Conservation (phyloP, 2,329 filamentous ascomycete species). For the Monilinia fructigena region DNA sequence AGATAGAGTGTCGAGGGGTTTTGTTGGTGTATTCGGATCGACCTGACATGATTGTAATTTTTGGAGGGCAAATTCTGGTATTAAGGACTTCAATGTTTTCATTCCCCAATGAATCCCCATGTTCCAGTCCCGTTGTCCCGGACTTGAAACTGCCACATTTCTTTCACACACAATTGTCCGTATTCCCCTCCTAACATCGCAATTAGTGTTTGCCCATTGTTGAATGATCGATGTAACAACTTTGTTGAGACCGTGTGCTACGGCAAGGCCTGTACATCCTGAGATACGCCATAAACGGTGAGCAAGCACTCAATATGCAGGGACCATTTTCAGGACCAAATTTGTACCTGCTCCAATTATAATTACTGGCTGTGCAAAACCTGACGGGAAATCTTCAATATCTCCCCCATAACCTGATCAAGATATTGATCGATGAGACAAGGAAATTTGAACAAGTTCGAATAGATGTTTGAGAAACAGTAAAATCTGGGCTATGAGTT, state of each 20-base stretch:
- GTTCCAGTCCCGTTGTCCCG: conserved; percentile 42
- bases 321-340: not conserved
- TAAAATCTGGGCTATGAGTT: not conserved
- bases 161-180: conserved; percentile 33
- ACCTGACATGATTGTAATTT: conserved; percentile 38
- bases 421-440: not conserved
- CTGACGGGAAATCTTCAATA: not conserved
- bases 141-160: conserved; percentile 30
- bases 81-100: conserved; percentile 38
- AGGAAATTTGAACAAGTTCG: not conserved
- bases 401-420: not conserved
- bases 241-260: conserved; percentile 46
- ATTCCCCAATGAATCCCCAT: conserved; percentile 43
- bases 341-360: conserved; percentile 33
- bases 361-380: conserved; percentile 20
- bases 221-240: conserved; percentile 25
- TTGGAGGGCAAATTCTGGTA: conserved; percentile 36
- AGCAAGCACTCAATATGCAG: not conserved
- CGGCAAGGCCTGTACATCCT: conserved; percentile 45
- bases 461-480: not conserved
- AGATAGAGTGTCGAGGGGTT: conserved; percentile 36
- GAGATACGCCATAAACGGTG: not conserved
- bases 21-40: conserved; percentile 38
- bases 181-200: conserved; percentile 30
- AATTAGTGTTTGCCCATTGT: not conserved